These are phyloP conservation scores for Coemansia furcata DNA, from an alignment of 192 early-diverging fungal genomes.

Conservation along the genomic window DNA sequence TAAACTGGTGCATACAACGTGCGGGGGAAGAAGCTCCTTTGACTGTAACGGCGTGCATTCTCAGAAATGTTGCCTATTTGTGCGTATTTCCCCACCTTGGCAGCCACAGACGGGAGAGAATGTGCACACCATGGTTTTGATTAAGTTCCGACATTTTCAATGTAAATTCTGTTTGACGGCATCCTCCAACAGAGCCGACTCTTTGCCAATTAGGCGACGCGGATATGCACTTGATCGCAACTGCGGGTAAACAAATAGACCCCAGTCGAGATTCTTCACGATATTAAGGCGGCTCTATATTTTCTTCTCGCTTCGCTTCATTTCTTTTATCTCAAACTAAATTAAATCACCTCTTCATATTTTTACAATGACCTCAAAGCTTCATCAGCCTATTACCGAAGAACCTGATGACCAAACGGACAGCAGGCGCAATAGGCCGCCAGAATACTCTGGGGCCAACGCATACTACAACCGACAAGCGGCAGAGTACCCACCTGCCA, in stretches of 20 bases:
- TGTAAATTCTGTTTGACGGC: not conserved
- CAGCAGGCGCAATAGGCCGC: not conserved
- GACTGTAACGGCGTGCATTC: not conserved
- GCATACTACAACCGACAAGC: not conserved
- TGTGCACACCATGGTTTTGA: not conserved
- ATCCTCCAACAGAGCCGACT: not conserved
- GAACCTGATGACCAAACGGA: not conserved
- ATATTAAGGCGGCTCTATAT: too few relatives aligned
- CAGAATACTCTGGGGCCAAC: not conserved
- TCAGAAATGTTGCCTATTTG: not conserved
- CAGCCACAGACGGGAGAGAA: not conserved
- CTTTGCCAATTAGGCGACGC: not conserved
- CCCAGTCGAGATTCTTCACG: not conserved
- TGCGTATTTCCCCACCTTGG: not conserved
- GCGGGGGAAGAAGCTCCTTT: not conserved
- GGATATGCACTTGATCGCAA: not conserved
- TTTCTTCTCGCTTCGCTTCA: not conserved
- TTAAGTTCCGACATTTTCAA: not conserved
- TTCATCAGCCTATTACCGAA: conserved; percentile 22
- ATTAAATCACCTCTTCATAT: not conserved
- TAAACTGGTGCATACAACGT: not conserved
- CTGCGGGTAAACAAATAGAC: not conserved
- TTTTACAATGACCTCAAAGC: conserved; percentile 23
- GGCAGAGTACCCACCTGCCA: not conserved
- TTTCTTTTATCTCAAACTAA: not conserved